These are phyloP conservation scores for Ballota nigra DNA, from an alignment of 257 asterid genomes.

Conservation along the genomic window DNA sequence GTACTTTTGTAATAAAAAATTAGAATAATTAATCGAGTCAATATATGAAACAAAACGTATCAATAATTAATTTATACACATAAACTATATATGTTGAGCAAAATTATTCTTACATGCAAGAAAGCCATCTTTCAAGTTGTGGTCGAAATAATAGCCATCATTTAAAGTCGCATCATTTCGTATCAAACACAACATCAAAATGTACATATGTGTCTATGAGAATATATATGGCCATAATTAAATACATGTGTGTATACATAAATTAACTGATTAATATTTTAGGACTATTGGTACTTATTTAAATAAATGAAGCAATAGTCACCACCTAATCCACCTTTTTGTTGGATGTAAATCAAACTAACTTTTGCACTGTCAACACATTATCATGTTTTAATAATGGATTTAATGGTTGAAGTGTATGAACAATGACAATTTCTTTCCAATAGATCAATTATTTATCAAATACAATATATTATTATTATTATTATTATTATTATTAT, in stretches of 20 bases:
- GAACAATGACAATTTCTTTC: neutral
- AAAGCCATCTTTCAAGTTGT: slow-evolving; percentile 24
- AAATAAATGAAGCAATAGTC: slow-evolving; percentile 26
- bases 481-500: neutral
- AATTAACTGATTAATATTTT: neutral
- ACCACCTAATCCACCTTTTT: slow-evolving; percentile 34
- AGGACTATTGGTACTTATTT: neutral
- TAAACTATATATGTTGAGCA: neutral
- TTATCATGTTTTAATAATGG: slow-evolving; percentile 8
- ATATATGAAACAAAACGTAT: no score
- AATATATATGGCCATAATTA: neutral
- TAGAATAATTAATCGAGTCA: no score
- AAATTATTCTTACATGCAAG: neutral
- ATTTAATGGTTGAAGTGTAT: neutral
- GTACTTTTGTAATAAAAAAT: no score
- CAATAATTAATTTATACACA: no score
- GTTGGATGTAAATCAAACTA: slow-evolving; percentile 11
- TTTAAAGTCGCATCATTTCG: slow-evolving; percentile 25
- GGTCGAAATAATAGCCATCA: slow-evolving; percentile 10
- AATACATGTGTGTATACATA: neutral
- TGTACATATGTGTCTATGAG: neutral
- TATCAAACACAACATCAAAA: slow-evolving; percentile 24
- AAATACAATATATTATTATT: neutral
- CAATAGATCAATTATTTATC: neutral
- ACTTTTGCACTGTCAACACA: slow-evolving; percentile 23